These are phyloP conservation scores for Trichaptum fuscoviolaceum DNA, from an alignment of 768 basidiomycete species.

Conservation along the genomic window DNA sequence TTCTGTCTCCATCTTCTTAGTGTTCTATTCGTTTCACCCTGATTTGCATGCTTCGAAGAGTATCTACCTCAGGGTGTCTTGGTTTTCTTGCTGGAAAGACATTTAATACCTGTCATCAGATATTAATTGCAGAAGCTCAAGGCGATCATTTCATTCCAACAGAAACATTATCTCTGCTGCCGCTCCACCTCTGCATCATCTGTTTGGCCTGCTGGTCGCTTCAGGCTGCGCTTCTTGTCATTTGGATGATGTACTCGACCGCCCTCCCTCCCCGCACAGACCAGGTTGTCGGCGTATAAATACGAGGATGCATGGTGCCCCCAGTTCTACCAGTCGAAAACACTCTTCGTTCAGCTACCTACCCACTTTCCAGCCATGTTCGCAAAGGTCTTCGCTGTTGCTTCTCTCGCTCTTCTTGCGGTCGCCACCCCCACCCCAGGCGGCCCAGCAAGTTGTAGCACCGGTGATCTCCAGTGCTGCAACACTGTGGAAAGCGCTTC, in stretches of 20 bases:
- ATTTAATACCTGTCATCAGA: background rate
- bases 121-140: background rate
- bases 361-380: background rate
- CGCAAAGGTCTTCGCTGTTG: background rate
- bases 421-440: constrained; percentile 7
- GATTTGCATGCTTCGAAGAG: background rate
- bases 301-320: background rate
- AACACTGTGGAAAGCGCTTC: constrained; percentile 7
- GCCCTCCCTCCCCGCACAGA: background rate
- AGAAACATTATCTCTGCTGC: background rate
- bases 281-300: background rate
- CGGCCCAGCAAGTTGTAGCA: constrained; percentile 15
- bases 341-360: background rate
- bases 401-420: constrained; percentile 5
- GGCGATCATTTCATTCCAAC: background rate
- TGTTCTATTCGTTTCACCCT: background rate
- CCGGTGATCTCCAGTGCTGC: constrained; percentile 20
- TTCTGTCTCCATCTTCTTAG: background rate
- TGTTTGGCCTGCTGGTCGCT: background rate
- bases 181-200: background rate
- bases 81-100: background rate
- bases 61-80: background rate
- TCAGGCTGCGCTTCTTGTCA: background rate
- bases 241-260: background rate
- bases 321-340: background rate